These are phyloP conservation scores for Pleomassaria siparia DNA, from an alignment of 2,329 filamentous ascomycete genomes.

Conservation along the genomic window DNA sequence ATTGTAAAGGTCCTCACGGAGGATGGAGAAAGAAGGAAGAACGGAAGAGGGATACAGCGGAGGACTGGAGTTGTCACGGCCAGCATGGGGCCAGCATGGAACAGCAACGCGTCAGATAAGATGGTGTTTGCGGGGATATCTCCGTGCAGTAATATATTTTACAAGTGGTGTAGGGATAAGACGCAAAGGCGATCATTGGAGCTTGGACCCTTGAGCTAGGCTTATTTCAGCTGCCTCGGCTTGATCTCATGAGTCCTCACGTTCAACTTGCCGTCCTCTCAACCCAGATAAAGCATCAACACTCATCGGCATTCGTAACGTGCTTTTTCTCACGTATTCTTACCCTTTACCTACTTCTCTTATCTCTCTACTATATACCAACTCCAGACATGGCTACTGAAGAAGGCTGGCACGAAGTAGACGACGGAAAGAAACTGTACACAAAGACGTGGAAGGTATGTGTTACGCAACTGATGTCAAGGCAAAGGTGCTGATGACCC, in stretches of 20 bases:
- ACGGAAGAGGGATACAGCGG: slow-evolving; percentile 15
- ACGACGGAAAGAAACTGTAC: slow-evolving; percentile 59
- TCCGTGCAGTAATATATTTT: not conserved
- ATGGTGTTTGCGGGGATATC: not conserved
- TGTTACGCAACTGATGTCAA: slow-evolving; percentile 26
- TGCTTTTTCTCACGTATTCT: not conserved
- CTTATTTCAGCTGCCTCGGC: slow-evolving; percentile 8
- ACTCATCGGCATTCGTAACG: no score
- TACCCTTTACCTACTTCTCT: not conserved
- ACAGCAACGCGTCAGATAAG: not conserved
- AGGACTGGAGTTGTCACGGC: slow-evolving; percentile 4
- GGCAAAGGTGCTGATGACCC: slow-evolving; percentile 15
- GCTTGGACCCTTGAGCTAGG: not conserved
- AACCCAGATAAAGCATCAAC: not conserved
- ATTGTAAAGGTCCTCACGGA: no score
- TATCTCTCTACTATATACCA: not conserved
- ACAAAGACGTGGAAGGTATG: slow-evolving; percentile 63
- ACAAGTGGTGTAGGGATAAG: no score
- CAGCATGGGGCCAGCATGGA: no score
- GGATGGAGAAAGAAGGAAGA: no score
- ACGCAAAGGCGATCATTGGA: slow-evolving; percentile 1
- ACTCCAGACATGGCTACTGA: slow-evolving; percentile 42
- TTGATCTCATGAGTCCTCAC: not conserved
- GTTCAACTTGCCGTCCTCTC: slow-evolving; percentile 2
- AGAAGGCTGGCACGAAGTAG: slow-evolving; percentile 55